A percentile compares a stretch with the other conserved stretches of the same genome.
phyloP scores from a whole-genome alignment of 2,329 filamentous ascomycete genomes.

The Xylaria sp. region DNA sequence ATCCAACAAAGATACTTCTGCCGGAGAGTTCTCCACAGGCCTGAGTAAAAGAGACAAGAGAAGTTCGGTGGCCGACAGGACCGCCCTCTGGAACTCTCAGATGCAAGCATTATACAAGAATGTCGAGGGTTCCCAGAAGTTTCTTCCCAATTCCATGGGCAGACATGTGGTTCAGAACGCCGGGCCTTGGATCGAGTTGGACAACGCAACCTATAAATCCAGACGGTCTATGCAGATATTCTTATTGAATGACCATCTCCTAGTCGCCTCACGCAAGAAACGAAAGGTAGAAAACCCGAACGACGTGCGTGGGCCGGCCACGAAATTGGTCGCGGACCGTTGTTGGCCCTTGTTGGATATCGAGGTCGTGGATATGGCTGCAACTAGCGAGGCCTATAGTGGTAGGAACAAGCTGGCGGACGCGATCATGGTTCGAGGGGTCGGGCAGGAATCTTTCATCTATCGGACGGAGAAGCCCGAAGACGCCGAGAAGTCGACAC shows the following conservation, averaged over 20 bases:
- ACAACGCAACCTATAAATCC: constrained; percentile 97
- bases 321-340: constrained; percentile 89
- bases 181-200: constrained; percentile 92
- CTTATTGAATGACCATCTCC: constrained; percentile 90
- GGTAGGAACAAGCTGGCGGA: constrained; percentile 76
- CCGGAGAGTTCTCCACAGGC: constrained; percentile 62
- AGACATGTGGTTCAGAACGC: constrained; percentile 95
- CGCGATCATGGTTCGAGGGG: constrained; percentile 87
- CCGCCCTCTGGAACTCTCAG: constrained; percentile 74
- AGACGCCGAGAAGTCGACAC: constrained; percentile 78
- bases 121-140: constrained; percentile 98
- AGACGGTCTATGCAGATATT: constrained; percentile 90
- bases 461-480: constrained; percentile 89
- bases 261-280: constrained; percentile 93
- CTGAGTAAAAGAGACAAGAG: constrained; percentile 81
- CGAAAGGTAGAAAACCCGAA: constrained; percentile 78
- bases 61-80: constrained; percentile 82
- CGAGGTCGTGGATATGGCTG: constrained; percentile 88
- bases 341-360: constrained; percentile 96
- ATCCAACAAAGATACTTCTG: constrained; percentile 63
- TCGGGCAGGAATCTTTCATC: constrained; percentile 91
- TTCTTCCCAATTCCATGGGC: constrained; percentile 88
- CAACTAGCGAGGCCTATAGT: constrained; percentile 66
- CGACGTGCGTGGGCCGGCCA: constrained; percentile 63
- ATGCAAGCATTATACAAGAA: constrained; percentile 92